Evolutionary conservation across 345 rosid genomes (phyloP).

Genomic region (Cardiospermum halicacabum): DNA sequence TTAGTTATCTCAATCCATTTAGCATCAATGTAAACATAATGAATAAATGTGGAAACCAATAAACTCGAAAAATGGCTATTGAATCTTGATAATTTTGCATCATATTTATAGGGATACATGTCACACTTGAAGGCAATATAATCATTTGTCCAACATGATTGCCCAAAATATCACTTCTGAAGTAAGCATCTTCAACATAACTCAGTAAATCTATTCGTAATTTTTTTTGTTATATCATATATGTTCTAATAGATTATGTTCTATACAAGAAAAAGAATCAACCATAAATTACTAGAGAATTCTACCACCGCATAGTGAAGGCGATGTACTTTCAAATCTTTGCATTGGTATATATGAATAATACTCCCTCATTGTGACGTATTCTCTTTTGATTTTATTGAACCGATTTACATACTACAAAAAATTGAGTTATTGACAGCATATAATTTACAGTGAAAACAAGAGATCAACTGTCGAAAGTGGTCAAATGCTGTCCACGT

Average conservation of each 20-base stretch:
- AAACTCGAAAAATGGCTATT: not conserved
- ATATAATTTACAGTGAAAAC: too few relatives aligned
- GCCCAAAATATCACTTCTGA: not conserved
- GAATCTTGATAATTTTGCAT: too few relatives aligned
- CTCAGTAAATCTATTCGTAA: not conserved
- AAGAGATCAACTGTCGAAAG: too few relatives aligned
- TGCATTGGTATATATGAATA: not conserved
- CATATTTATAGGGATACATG: not conserved
- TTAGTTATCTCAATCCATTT: constrained; percentile 2
- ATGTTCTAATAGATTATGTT: not conserved
- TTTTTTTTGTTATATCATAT: not conserved
- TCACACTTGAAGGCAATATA: not conserved
- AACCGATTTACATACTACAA: too few relatives aligned
- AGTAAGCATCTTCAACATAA: not conserved
- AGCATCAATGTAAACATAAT: constrained; percentile 10
- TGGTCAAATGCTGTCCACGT: too few relatives aligned
- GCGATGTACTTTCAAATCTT: not conserved
- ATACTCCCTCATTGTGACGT: not conserved
- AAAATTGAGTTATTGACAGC: too few relatives aligned
- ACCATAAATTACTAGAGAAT: constrained; percentile 3
- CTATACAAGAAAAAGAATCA: constrained; percentile 6
- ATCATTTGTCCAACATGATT: not conserved
- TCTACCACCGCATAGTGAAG: not conserved
- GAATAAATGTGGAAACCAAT: constrained; percentile 4
- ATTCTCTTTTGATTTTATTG: not conserved